phyloP scores from a whole-genome alignment of 2,329 filamentous ascomycete species.

The Curvularia verruculosa region DNA sequence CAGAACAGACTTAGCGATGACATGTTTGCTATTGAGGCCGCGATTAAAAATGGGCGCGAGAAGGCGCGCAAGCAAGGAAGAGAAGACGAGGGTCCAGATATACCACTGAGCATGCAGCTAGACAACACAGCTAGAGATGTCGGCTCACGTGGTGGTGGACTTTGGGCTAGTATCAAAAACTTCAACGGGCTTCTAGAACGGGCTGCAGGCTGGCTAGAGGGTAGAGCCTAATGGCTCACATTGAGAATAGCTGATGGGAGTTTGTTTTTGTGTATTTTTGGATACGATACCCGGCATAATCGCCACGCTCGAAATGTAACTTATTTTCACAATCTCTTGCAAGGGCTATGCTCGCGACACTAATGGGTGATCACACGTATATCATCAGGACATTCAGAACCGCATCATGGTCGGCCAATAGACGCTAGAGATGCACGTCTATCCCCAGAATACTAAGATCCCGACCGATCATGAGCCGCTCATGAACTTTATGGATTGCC shows the following conservation, averaged over 20 bases:
- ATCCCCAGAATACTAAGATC: neutral
- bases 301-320: constrained; percentile 9
- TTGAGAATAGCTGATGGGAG: constrained; percentile 3
- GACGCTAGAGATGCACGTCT: neutral
- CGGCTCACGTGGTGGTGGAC: constrained; percentile 39
- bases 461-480: neutral
- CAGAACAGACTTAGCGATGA: constrained; percentile 36
- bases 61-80: constrained; percentile 37
- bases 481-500: neutral
- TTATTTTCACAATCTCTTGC: neutral
- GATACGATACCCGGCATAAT: constrained; percentile 18
- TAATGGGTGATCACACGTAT: neutral
- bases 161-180: constrained; percentile 36
- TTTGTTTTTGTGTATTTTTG: constrained; percentile 10
- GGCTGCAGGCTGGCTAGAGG: constrained; percentile 46
- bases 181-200: constrained; percentile 46
- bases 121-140: constrained; percentile 38
- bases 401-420: neutral
- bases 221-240: constrained; percentile 30
- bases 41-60: constrained; percentile 43
- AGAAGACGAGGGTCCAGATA: constrained; percentile 42
- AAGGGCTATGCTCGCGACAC: neutral
- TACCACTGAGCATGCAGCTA: constrained; percentile 42
- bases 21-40: constrained; percentile 48
- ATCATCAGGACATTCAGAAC: too few relatives aligned